These are phyloP conservation scores for Aspergillus sp. DNA, from an alignment of 2,329 filamentous ascomycete genomes.

Conservation along the genomic window DNA sequence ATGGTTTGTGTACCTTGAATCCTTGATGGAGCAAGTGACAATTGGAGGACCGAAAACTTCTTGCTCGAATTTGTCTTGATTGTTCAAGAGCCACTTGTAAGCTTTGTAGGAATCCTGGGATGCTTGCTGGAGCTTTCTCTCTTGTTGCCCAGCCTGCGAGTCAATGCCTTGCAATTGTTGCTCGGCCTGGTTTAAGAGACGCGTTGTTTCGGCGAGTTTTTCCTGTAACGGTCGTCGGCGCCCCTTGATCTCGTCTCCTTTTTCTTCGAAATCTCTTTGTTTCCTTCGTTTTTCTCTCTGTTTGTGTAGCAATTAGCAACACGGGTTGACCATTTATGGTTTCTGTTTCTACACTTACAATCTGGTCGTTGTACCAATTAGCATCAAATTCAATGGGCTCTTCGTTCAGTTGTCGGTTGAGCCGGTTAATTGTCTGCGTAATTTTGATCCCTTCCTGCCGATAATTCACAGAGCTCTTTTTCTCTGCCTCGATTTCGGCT, in stretches of 20 bases:
- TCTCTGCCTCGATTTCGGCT: conserved; percentile 51
- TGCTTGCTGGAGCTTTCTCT: conserved; percentile 61
- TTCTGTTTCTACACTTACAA: conserved; percentile 53
- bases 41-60: conserved; percentile 79
- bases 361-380: conserved; percentile 68
- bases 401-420: conserved; percentile 65
- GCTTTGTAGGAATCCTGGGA: conserved; percentile 67
- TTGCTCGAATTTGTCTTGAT: conserved; percentile 69
- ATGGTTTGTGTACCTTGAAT: conserved; percentile 63
- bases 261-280: conserved; percentile 35
- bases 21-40: conserved; percentile 75
- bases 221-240: conserved; percentile 33
- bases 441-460: conserved; percentile 53
- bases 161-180: conserved; percentile 61
- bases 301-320: conserved; percentile 23
- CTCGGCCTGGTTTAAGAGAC: conserved; percentile 44
- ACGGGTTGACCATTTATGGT: not conserved
- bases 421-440: conserved; percentile 58
- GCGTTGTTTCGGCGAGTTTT: conserved; percentile 36
- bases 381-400: conserved; percentile 67
- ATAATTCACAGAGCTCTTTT: conserved; percentile 50
- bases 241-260: conserved; percentile 44
- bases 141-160: conserved; percentile 73
- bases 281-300: conserved; percentile 58
- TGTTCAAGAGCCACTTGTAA: conserved; percentile 79